Evolutionary conservation across 1,284 basidiomycete species (phyloP), one percentile per base, ranked within the genome.

Genomic region (Stygiomarasmius scandens): DNA sequence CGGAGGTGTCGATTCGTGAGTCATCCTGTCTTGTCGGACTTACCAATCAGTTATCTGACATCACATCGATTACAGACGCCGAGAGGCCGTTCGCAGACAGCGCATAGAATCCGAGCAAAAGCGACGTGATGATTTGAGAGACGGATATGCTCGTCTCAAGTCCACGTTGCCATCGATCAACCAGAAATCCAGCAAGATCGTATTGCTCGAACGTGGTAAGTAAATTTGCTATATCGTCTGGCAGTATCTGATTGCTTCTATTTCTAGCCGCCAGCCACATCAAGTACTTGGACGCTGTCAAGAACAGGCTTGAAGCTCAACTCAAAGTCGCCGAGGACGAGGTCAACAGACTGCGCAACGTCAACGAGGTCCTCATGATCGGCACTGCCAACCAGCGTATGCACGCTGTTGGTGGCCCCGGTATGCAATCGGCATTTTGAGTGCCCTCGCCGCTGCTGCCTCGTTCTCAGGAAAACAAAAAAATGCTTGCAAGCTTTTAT

Each of bases 181-280:
- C 77, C 92, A 94, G 81, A 91, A 93, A 79, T 86, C 87, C 16
- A 92, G 89, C 82, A 95, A 95, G 77, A 88, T 92, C 54, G 89
- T 85, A 60, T 78, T 95, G 58, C 83, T 95, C 66, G 92, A 95
- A 68, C 86, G 92, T 66, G 87, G 87, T 88, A 69, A 57, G 85
- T 79, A 16, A n/a, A 49, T 54, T 50, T 45, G 25, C 56, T 51
- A 49, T 62, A 44, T 34, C 32, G 20, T 36, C 41, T 53, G 22
- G 49, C 58, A 41, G 46, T 56, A 41, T 58, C 56, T 52, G 36
- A 58, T 59, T 63, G 32, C 55, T 56, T 52, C 53, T 57, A 54
- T 59, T 49, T 27, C 61, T 32, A 84, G 89, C 90, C 46, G 90
- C 88, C 60, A 86, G 82, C 52, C 89, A 92, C 73, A 87, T 92